Evolutionary conservation across 1,139 yeast genomes (phyloP).

Genomic region (Taiozyma sp.): DNA sequence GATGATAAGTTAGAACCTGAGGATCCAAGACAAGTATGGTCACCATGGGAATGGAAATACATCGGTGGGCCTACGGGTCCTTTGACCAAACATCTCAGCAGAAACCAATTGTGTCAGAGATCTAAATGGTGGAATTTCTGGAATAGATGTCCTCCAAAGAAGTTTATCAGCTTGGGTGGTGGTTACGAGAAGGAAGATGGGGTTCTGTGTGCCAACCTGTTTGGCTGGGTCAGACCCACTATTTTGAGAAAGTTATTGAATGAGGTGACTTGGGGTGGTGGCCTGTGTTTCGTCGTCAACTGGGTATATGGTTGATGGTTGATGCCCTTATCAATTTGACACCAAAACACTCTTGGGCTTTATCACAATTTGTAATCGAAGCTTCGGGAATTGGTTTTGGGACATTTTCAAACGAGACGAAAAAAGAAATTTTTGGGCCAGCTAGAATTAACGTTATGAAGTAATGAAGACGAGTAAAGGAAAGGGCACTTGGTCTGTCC

Average conservation of each 20-base stretch:
- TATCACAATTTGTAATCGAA: not conserved
- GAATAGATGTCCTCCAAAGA: constrained; percentile 75
- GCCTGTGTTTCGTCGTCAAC: constrained; percentile 58
- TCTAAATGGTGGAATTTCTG: constrained; percentile 73
- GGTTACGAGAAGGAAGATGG: constrained; percentile 75
- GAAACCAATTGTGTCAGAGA: constrained; percentile 75
- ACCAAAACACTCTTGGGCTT: not conserved
- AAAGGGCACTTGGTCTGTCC: not conserved
- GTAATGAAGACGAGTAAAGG: not conserved
- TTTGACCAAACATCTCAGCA: constrained; percentile 62
- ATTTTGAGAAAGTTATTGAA: constrained; percentile 46
- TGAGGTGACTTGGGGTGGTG: constrained; percentile 65
- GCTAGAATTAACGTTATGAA: not conserved
- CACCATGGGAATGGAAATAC: constrained; percentile 85
- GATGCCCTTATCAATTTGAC: not conserved
- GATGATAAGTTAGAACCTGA: constrained; percentile 60
- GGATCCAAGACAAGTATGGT: constrained; percentile 80
- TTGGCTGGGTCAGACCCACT: constrained; percentile 46
- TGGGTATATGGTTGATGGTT: constrained; percentile 24
- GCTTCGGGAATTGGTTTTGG: not conserved
- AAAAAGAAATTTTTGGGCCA: not conserved
- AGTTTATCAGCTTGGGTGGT: constrained; percentile 73
- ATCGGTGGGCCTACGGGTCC: constrained; percentile 96
- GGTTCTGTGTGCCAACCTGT: constrained; percentile 47
- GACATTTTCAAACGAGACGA: not conserved